Evolutionary conservation across 345 rosid genomes (phyloP).

Genomic region (Hypericum perforatum): DNA sequence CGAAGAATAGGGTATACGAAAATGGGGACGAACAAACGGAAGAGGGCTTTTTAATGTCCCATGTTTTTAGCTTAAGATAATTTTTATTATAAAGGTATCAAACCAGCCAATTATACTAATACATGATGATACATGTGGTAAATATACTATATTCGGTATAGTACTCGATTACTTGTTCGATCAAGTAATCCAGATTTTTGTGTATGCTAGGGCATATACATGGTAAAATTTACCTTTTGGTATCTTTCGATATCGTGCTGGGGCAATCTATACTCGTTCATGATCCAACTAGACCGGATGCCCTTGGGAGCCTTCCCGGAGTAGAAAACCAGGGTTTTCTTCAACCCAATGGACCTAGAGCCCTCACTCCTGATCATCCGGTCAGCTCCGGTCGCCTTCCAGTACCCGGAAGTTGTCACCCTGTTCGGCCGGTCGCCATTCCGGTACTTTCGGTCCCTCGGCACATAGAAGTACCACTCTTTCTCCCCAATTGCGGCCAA

Average conservation of each 20-base stretch:
- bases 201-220: not conserved
- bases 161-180: too few species aligned
- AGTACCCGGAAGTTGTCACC: not conserved
- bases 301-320: not conserved
- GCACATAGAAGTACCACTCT: not conserved
- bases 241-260: constrained; percentile 85
- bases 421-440: not conserved
- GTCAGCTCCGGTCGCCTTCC: not conserved
- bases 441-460: not conserved
- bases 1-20: too few species aligned
- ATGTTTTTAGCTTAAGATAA: too few species aligned
- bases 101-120: not conserved
- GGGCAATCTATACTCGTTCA: constrained; percentile 34
- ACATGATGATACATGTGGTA: not conserved
- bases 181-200: not conserved
- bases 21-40: too few species aligned
- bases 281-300: not conserved
- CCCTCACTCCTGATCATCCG: not conserved
- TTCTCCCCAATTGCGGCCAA: not conserved
- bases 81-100: too few species aligned
- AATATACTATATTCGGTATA: too few species aligned
- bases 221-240: constrained; percentile 51
- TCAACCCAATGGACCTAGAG: not conserved
- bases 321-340: not conserved
- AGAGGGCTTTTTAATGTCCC: too few species aligned